Evolutionary conservation across 2,329 filamentous ascomycete species (phyloP).

Genomic region (Phaeosphaeria sp.): DNA sequence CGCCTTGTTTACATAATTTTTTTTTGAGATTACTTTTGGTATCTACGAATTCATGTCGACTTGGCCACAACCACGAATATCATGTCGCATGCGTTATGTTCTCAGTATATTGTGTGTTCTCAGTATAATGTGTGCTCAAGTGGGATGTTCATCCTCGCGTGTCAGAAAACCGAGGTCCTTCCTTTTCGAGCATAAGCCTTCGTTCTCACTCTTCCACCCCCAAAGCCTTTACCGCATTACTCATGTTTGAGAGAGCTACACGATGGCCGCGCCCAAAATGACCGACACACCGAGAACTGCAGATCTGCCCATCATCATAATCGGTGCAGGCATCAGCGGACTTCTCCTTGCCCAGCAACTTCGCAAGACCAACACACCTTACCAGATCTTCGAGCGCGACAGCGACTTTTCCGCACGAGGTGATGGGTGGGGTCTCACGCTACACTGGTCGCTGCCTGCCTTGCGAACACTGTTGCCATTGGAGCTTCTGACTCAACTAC

Average conservation of each 20-base stretch:
- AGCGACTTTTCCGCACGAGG: conserved; percentile 11
- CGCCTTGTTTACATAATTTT: too few species aligned
- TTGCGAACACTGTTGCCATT: conserved; percentile 11
- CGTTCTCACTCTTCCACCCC: background rate
- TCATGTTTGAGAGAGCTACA: background rate
- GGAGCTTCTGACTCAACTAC: conserved; percentile 7
- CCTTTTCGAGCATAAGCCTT: background rate
- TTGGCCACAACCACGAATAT: background rate
- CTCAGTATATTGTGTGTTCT: background rate
- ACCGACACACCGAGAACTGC: background rate
- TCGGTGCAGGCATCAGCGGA: conserved; percentile 31
- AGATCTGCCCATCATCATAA: conserved; percentile 21
- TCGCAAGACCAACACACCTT: conserved; percentile 23
- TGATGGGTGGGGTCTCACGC: conserved; percentile 28
- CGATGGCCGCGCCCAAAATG: background rate
- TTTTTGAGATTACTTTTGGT: too few species aligned
- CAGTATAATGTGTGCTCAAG: background rate
- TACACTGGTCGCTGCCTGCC: conserved; percentile 18
- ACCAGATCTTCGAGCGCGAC: conserved; percentile 30
- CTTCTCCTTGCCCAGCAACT: conserved; percentile 31
- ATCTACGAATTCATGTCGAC: background rate
- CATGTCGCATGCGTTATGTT: background rate
- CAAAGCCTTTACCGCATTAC: background rate
- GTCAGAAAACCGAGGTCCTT: background rate
- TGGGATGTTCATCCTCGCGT: background rate